Base-by-base conservation (phyloP, 140 eudicot species). In the Ambrosia hybrid region DNA sequence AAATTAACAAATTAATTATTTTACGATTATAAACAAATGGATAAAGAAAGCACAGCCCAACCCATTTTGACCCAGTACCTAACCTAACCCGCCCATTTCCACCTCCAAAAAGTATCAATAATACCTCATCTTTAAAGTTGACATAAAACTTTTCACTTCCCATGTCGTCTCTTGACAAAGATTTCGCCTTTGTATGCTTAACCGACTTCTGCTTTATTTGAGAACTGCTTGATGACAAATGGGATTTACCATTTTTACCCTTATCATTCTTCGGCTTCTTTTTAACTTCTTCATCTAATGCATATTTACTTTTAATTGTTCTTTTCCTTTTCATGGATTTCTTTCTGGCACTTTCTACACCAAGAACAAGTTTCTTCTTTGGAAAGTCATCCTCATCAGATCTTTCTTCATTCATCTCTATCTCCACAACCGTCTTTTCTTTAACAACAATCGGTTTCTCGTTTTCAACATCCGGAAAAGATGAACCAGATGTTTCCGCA, bases 201-300 rank as follows among this genome's bases (percentile, higher is more conserved):
- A 70, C 73, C 16, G 77, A 37, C 81, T 82, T 91, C 8, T 46
- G 65, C 55, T 88, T 88, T 58, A 59, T 39, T 36, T 57, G 81
- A 61, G 83, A 76, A 73, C 82, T 81, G 48, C 83, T 68, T 15
- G 80, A 68, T 17, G 51, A 70, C 67, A 74, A 62, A 58, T 77
- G 65, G 15, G 61, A 72, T 81, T 86, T 81, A 17, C 17, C 64
- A 71, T 30, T 21, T 72, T 84, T 79, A 10, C 73, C 84, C 68
- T 90, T 85, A 33, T 81, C 83, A 13, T 77, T 77, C 79, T 67
- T 85, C 16, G 76, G 71, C 57, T 78, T 91, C 79, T 85, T 91
- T 67, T 71, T 67, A 61, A 14, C 68, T 38, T 71, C 68, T 38
- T 71, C 79, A 63, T 67, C 66, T 6, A 13, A 41, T 1, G 62